phyloP scores from a whole-genome alignment of 805 yeast species.

The Schwanniomyces polymorphus region DNA sequence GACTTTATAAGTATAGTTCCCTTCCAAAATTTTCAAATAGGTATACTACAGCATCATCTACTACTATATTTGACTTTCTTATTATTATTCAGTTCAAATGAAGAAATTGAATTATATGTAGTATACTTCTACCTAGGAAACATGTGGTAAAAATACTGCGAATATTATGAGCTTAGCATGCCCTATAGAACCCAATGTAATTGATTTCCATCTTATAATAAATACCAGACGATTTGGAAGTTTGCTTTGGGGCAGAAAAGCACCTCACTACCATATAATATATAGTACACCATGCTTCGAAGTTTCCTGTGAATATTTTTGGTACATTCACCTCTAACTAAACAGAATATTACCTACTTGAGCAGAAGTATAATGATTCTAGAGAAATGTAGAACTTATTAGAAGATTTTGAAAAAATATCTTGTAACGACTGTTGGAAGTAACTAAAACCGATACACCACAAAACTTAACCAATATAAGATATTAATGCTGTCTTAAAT shows the following conservation, averaged over 20 bases:
- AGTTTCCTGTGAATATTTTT: constrained; percentile 11
- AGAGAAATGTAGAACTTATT: constrained; percentile 71
- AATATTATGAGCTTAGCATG: constrained; percentile 45
- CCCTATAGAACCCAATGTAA: constrained; percentile 37
- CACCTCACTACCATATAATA: constrained; percentile 12
- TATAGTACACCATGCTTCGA: constrained; percentile 16
- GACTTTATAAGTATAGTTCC: too few species aligned
- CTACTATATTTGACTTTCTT: too few species aligned
- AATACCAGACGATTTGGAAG: too few species aligned
- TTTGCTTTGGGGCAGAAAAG: too few species aligned
- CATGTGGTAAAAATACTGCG: constrained; percentile 55
- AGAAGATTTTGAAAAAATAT: too few species aligned
- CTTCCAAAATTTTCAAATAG: too few species aligned
- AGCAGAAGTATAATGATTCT: constrained; percentile 39
- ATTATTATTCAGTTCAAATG: constrained; percentile 37
- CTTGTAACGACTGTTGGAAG: too few species aligned
- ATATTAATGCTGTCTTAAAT: constrained; percentile 50
- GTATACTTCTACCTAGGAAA: constrained; percentile 50
- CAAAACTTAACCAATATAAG: constrained; percentile 15
- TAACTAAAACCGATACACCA: constrained; percentile 21
- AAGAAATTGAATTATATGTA: constrained; percentile 45
- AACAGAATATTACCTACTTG: constrained; percentile 25
- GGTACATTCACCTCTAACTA: constrained; percentile 21
- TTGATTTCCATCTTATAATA: too few species aligned
- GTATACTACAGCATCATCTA: too few species aligned